A percentile compares a stretch with the other conserved stretches of the same genome.
These are phyloP conservation scores for Proliferodiscus dingleyae DNA, from an alignment of 2,329 filamentous ascomycete species.

Conservation along the genomic window DNA sequence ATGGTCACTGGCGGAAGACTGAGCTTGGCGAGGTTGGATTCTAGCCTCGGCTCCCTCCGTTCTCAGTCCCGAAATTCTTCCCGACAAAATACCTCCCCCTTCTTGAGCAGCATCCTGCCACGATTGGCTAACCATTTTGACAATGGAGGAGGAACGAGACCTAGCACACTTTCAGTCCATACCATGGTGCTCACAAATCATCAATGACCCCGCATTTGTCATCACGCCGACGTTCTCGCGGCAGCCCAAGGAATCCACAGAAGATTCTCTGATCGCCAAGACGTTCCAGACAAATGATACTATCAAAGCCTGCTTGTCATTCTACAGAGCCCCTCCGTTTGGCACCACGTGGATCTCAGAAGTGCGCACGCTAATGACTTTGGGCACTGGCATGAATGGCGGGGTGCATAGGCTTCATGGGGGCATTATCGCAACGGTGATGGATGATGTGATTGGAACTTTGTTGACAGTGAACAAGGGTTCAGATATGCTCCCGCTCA, in stretches of 20 bases:
- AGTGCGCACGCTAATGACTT: conserved; percentile 22
- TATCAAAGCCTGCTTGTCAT: conserved; percentile 41
- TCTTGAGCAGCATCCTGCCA: too few species aligned
- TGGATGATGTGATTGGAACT: conserved; percentile 54
- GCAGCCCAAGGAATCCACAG: conserved; percentile 33
- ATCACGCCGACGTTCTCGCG: conserved; percentile 37
- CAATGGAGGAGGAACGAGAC: conserved; percentile 11
- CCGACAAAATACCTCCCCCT: too few species aligned
- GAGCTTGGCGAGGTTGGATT: too few species aligned
- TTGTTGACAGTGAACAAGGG: conserved; percentile 35
- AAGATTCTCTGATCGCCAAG: conserved; percentile 49
- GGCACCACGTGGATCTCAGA: conserved; percentile 8
- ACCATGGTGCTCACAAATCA: conserved; percentile 45
- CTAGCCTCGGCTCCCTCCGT: too few species aligned
- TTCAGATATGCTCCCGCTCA: conserved; percentile 10
- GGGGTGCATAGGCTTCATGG: conserved; percentile 50
- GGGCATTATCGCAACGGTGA: conserved; percentile 50
- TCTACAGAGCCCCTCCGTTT: conserved; percentile 35
- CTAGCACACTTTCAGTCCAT: conserved; percentile 34
- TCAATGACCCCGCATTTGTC: conserved; percentile 38
- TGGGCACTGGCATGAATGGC: conserved; percentile 51
- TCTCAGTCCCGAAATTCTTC: too few species aligned
- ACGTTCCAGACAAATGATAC: conserved; percentile 48
- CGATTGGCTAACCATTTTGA: too few species aligned
- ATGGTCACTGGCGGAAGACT: too few species aligned